A percentile compares a stretch with the other conserved stretches of the same genome.
Evolutionary conservation across 306 rosid species (phyloP).

Genomic region (Erythrophleum fordii): DNA sequence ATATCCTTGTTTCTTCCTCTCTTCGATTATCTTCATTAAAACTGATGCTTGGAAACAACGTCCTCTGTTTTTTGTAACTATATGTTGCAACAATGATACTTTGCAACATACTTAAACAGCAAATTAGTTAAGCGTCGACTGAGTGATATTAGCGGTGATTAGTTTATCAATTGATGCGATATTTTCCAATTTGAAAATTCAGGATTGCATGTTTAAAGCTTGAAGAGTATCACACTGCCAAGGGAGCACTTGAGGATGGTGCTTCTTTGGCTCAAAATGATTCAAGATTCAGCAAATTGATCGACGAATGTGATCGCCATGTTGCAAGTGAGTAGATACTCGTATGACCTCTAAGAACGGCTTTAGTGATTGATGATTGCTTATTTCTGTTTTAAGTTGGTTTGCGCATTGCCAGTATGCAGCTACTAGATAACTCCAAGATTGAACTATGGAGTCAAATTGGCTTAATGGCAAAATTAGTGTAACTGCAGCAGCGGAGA

Average conservation of each 20-base stretch:
- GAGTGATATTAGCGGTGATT: background rate
- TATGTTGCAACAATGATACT: too few relatives aligned
- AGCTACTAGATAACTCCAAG: background rate
- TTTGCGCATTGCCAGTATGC: background rate
- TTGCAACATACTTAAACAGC: background rate
- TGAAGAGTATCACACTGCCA: slow-evolving; percentile 89
- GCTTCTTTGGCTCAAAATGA: slow-evolving; percentile 64
- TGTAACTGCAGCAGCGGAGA: background rate
- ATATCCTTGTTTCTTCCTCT: background rate
- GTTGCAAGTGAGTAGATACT: slow-evolving; percentile 63
- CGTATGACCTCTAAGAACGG: background rate
- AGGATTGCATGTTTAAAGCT: slow-evolving; percentile 89
- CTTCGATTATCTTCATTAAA: background rate
- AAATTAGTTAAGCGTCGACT: background rate
- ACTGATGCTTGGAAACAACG: background rate
- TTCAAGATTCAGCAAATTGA: slow-evolving; percentile 62
- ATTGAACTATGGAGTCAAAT: background rate
- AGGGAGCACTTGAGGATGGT: slow-evolving; percentile 75
- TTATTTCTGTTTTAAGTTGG: background rate
- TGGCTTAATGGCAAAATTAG: background rate
- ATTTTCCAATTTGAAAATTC: background rate
- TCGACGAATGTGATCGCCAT: slow-evolving; percentile 65
- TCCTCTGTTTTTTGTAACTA: background rate
- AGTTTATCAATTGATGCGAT: background rate
- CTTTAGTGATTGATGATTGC: background rate